phyloP scores from a whole-genome alignment of 495 filamentous ascomycete species.

The Neurospora sp. region DNA sequence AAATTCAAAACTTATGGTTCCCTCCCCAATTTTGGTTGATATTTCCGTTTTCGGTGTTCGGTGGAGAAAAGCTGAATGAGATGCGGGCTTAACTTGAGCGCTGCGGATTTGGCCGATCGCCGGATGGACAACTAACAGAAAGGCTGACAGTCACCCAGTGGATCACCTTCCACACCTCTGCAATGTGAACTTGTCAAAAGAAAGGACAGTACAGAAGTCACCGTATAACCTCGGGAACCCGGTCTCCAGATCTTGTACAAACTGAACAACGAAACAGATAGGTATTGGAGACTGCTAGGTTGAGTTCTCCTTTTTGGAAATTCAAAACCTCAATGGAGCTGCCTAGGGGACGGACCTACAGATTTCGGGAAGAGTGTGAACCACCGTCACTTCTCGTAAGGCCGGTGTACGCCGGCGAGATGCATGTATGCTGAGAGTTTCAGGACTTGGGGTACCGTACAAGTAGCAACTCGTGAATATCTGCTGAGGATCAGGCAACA shows the following conservation, averaged over 20 bases:
- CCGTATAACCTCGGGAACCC: neutral
- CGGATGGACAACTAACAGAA: neutral
- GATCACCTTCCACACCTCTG: neutral
- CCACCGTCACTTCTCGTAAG: too few relatives aligned
- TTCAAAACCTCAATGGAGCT: neutral
- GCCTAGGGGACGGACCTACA: neutral
- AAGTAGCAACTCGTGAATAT: too few relatives aligned
- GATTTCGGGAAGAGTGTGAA: neutral
- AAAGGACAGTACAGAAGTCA: neutral
- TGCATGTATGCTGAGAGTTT: neutral
- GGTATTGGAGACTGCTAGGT: neutral
- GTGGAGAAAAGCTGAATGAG: neutral
- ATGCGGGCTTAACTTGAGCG: neutral
- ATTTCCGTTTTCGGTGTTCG: neutral
- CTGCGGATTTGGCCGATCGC: neutral
- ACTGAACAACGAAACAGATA: too few relatives aligned
- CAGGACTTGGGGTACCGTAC: too few relatives aligned
- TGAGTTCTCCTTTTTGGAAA: neutral
- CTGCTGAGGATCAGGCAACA: too few relatives aligned
- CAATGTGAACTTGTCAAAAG: neutral
- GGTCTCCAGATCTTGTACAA: too few relatives aligned
- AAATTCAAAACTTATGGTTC: neutral
- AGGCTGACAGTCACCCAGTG: neutral
- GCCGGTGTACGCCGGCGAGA: neutral
- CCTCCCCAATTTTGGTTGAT: neutral